Percentiles rank a stretch among this genome's conserved stretches.
phyloP scores from a whole-genome alignment of 208 protist genomes.

The Leishmania turanica region DNA sequence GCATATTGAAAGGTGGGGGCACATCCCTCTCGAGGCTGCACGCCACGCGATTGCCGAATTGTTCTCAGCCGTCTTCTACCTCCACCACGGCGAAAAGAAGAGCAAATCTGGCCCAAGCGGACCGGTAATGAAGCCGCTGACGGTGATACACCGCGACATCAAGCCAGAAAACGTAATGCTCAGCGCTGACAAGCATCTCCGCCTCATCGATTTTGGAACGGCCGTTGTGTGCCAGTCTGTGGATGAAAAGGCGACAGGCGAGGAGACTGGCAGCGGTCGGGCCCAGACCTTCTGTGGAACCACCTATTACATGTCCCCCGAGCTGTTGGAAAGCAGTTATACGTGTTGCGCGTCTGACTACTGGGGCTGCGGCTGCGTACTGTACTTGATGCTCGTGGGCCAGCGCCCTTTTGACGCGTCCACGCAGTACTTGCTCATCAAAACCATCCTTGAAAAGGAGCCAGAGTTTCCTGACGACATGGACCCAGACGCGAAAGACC shows the following conservation, averaged over 20 bases:
- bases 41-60: conserved; percentile 93
- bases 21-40: conserved; percentile 83
- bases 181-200: conserved; percentile 89
- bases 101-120: conserved; percentile 16
- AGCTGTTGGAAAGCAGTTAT: conserved; percentile 92
- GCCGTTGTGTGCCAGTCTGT: conserved; percentile 79
- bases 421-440: conserved; percentile 90
- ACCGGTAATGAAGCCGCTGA: conserved; percentile 33
- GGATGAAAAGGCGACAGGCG: conserved; percentile 64
- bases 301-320: conserved; percentile 95
- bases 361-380: conserved; percentile 93
- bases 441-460: conserved; percentile 87
- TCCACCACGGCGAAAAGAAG: conserved; percentile 91
- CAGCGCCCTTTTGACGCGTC: conserved; percentile 86
- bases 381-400: conserved; percentile 92
- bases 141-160: conserved; percentile 95
- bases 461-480: conserved; percentile 67
- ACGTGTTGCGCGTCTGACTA: conserved; percentile 94
- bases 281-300: conserved; percentile 91
- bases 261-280: conserved; percentile 56
- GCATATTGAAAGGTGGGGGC: conserved; percentile 51
- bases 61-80: conserved; percentile 95
- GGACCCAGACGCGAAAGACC: conserved; percentile 72
- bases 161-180: conserved; percentile 98
- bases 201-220: conserved; percentile 97